These are phyloP conservation scores for Geoglossum cookeanum DNA, from an alignment of 2,329 filamentous ascomycete species.

Conservation along the genomic window DNA sequence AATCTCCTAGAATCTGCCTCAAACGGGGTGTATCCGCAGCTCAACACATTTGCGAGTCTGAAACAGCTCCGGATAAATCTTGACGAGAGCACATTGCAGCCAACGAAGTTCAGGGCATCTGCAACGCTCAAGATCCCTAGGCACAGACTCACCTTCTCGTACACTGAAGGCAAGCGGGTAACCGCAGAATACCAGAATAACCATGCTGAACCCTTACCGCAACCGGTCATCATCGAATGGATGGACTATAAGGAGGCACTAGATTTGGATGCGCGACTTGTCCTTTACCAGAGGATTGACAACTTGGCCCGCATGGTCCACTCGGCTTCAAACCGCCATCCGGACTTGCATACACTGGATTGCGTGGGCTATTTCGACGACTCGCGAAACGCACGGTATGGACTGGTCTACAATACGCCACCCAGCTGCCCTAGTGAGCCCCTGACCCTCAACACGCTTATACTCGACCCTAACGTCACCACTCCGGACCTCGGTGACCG, in stretches of 20 bases:
- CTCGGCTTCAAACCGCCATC: constrained; percentile 25
- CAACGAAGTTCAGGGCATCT: constrained; percentile 22
- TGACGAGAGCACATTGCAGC: constrained; percentile 21
- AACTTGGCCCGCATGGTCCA: constrained; percentile 30
- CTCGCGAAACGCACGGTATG: constrained; percentile 21
- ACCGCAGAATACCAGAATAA: constrained; percentile 19
- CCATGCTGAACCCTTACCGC: constrained; percentile 10
- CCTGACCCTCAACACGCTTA: constrained; percentile 16
- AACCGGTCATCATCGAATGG: constrained; percentile 26
- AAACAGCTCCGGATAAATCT: constrained; percentile 30
- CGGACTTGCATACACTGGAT: constrained; percentile 28
- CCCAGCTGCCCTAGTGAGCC: background rate
- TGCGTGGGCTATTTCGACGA: constrained; percentile 30
- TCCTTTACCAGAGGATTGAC: constrained; percentile 26
- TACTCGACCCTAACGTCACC: constrained; percentile 25
- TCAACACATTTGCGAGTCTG: constrained; percentile 25
- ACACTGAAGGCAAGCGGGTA: constrained; percentile 12
- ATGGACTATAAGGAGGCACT: constrained; percentile 23
- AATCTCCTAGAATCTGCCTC: constrained; percentile 25
- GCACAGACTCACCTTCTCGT: constrained; percentile 13
- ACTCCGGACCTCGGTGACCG: constrained; percentile 28
- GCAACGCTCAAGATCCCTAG: constrained; percentile 24
- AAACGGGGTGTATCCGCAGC: constrained; percentile 23
- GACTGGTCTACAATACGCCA: constrained; percentile 22
- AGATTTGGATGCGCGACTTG: constrained; percentile 23